phyloP scores from a whole-genome alignment of 2,329 filamentous ascomycete genomes.

The Chaetomium olivaceum region DNA sequence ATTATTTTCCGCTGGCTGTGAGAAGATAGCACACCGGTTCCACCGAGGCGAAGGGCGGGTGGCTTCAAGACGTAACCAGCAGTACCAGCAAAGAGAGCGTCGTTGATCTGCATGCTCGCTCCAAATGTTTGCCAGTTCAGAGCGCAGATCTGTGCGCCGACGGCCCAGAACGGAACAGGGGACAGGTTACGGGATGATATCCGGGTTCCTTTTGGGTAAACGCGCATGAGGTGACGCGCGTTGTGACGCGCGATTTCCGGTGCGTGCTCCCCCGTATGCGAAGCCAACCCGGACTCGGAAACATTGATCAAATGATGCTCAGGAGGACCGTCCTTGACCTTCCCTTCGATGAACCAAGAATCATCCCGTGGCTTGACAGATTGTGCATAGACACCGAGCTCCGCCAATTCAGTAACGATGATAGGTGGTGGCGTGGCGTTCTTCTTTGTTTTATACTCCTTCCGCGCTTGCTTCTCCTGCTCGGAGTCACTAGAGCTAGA shows the following conservation, averaged over 20 bases:
- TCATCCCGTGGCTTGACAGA: neutral
- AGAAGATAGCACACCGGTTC: neutral
- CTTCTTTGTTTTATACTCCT: neutral
- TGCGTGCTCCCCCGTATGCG: conserved; percentile 44
- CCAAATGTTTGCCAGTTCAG: conserved; percentile 71
- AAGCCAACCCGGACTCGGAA: conserved; percentile 60
- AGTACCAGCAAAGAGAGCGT: conserved; percentile 65
- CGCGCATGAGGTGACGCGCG: conserved; percentile 66
- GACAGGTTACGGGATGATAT: conserved; percentile 66
- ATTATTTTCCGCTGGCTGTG: neutral
- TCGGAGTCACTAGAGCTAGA: neutral
- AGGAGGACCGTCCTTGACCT: conserved; percentile 55
- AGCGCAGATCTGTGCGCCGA: conserved; percentile 69
- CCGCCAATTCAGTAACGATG: neutral
- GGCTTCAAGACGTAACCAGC: conserved; percentile 69
- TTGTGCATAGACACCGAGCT: neutral
- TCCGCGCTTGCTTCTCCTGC: neutral
- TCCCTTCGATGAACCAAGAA: conserved; percentile 54
- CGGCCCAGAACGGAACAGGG: conserved; percentile 64
- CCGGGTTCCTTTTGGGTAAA: conserved; percentile 68
- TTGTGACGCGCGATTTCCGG: conserved; percentile 51
- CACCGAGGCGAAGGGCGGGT: neutral
- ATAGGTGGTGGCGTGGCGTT: neutral
- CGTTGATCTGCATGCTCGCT: conserved; percentile 66
- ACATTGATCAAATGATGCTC: conserved; percentile 68